These are phyloP conservation scores for Gossypium stocksii DNA, from an alignment of 345 rosid species.

Conservation along the genomic window DNA sequence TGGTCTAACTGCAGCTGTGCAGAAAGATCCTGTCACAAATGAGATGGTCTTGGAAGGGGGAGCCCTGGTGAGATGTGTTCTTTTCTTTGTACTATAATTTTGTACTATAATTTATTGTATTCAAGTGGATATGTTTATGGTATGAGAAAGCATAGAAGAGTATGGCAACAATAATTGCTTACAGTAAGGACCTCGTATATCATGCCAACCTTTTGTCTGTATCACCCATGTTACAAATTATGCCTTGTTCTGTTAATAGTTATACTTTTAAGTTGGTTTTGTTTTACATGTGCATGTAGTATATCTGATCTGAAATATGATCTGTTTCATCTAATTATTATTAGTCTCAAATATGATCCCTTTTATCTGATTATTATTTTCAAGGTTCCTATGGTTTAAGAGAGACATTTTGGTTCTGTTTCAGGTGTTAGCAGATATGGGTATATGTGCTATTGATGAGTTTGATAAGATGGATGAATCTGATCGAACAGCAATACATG, in stretches of 20 bases:
- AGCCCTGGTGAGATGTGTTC: slow-evolving; percentile 65
- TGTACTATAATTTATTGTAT: neutral
- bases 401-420: slow-evolving; percentile 17
- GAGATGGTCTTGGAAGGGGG: slow-evolving; percentile 99
- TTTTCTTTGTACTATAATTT: neutral
- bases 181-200: neutral
- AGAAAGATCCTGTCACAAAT: slow-evolving; percentile 91
- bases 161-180: neutral
- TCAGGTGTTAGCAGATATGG: slow-evolving; percentile 99
- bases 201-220: neutral
- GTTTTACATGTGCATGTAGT: slow-evolving; percentile 3
- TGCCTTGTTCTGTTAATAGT: slow-evolving; percentile 12
- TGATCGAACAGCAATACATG: slow-evolving; percentile 97
- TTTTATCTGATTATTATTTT: slow-evolving; percentile 2
- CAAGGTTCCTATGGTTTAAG: slow-evolving; percentile 11
- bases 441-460: slow-evolving; percentile 98
- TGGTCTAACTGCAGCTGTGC: slow-evolving; percentile 98
- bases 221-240: neutral
- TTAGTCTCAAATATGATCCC: neutral
- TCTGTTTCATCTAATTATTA: neutral
- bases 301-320: neutral
- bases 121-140: neutral
- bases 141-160: slow-evolving; percentile 4
- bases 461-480: slow-evolving; percentile 99
- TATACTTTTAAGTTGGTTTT: neutral